phyloP scores from a whole-genome alignment of 768 basidiomycete genomes.

The Arthromyces matolae region DNA sequence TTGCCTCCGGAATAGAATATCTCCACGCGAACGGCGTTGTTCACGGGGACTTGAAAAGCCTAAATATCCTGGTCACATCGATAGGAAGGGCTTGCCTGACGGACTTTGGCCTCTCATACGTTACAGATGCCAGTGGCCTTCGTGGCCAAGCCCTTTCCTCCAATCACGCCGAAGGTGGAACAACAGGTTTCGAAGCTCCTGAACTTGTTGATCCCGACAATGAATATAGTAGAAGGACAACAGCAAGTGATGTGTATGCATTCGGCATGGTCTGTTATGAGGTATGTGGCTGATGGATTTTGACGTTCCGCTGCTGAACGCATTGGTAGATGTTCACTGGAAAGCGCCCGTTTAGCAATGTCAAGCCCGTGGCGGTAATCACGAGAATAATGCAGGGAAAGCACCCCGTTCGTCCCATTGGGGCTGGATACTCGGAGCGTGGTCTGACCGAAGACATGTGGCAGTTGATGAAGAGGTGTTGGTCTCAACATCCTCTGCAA shows the following conservation, averaged over 20 bases:
- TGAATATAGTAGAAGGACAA: slow-evolving; percentile 1
- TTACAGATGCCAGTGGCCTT: slow-evolving; percentile 15
- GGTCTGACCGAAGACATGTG: slow-evolving; percentile 11
- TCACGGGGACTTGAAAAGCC: slow-evolving; percentile 43
- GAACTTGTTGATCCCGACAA: slow-evolving; percentile 25
- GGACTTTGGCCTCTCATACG: slow-evolving; percentile 42
- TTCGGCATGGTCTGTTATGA: slow-evolving; percentile 1
- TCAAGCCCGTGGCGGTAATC: neutral
- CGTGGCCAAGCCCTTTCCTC: slow-evolving; percentile 13
- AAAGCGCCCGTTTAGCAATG: neutral
- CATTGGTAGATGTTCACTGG: neutral
- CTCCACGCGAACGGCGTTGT: slow-evolving; percentile 31
- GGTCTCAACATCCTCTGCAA: neutral
- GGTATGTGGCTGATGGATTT: neutral
- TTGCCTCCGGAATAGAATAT: slow-evolving; percentile 29
- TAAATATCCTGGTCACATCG: slow-evolving; percentile 12
- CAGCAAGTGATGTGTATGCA: neutral
- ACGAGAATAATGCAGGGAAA: neutral
- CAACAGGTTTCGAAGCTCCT: slow-evolving; percentile 30
- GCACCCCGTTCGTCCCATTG: slow-evolving; percentile 2
- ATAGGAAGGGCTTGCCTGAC: slow-evolving; percentile 38
- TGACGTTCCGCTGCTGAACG: neutral
- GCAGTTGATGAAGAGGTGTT: slow-evolving; percentile 10
- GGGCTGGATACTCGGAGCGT: neutral
- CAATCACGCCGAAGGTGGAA: slow-evolving; percentile 17